Evolutionary conservation across 148 eudicot species (phyloP), one percentile per base, ranked within the genome.

Genomic region (Gaultheria prostrata): DNA sequence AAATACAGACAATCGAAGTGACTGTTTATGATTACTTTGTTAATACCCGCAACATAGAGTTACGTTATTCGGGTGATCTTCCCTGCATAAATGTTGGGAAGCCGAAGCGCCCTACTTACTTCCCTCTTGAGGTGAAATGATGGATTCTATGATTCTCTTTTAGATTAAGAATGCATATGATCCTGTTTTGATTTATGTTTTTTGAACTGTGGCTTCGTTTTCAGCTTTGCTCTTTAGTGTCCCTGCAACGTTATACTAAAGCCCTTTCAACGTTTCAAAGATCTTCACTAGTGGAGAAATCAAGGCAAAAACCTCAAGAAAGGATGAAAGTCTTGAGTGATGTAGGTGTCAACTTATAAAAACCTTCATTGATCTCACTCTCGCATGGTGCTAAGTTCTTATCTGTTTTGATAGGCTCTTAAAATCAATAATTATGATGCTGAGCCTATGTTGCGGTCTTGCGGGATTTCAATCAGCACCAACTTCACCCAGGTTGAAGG

Each of bases 81-180:
- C 97, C 97, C 8, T 94, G 97, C 85, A 84, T 94, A 48, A 92
- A 94, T 82, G 93, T 94, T 17, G 97, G 97, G 53, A 92, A 88
- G 83, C 93, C 93, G 10, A 92, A 94, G 86, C 87, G 87, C 74
- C 93, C 97, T 15, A 83, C 85, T n/a, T 92, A 84, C 87, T 78
- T 94, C 46, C 95, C 94, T 26, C 76, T 94, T n/a, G 98, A 94
- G 98, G 98, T 92, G 59, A 74, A 54, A 9, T 77, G 21, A 49
- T 30, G n/a, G 4, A 53, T 43, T 4, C 0, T 69, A 18, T 21
- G 24, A 8, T 69, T 53, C 53, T 45, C 3, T 77, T 77, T 63
- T 15, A 26, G 8, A 0, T 77, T 0, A 18, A 63, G 32, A 26
- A 21, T 11, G 20, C 7, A 14, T 84, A 24, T 65, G 51, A 69